Percentiles rank a stretch among this genome's conserved stretches.
Conservation (phyloP, 177 flowering plant genomes). For the Vitis hybrid region DNA sequence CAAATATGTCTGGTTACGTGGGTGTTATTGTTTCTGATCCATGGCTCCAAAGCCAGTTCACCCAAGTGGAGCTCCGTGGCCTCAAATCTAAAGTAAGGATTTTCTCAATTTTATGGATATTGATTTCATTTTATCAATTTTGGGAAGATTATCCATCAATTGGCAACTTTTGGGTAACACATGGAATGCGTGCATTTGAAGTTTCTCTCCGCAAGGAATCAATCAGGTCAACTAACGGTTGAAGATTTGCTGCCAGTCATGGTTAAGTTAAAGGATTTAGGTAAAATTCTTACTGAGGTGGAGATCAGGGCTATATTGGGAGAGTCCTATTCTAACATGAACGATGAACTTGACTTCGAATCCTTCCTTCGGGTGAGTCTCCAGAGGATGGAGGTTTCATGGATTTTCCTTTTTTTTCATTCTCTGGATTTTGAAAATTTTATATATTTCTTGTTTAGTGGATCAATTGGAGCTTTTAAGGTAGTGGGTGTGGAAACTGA, state of each 20-base stretch:
- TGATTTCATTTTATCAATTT: not conserved
- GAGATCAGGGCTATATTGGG: constrained; percentile 43
- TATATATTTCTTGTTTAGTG: not conserved
- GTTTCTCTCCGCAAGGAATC: constrained; percentile 43
- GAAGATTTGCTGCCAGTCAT: constrained; percentile 51
- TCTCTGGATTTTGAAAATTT: not conserved
- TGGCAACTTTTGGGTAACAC: not conserved
- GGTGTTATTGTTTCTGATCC: constrained; percentile 58
- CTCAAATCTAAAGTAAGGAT: constrained; percentile 51
- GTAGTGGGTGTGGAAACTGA: too few species aligned
- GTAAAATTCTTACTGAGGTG: constrained; percentile 35
- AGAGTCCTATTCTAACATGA: constrained; percentile 30
- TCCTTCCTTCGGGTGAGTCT: constrained; percentile 55
- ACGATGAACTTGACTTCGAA: constrained; percentile 59
- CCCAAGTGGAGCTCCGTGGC: constrained; percentile 58
- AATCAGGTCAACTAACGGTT: constrained; percentile 38
- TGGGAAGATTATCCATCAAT: not conserved
- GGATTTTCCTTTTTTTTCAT: not conserved
- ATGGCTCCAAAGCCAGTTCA: constrained; percentile 66
- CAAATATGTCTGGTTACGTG: constrained; percentile 44
- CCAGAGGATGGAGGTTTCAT: not conserved
- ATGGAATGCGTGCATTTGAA: constrained; percentile 16
- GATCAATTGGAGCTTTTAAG: too few species aligned
- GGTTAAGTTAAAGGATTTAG: constrained; percentile 43
- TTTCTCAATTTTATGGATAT: not conserved